phyloP scores from a whole-genome alignment of 2,329 filamentous ascomycete species.

The Sporothrix euskadiensis region DNA sequence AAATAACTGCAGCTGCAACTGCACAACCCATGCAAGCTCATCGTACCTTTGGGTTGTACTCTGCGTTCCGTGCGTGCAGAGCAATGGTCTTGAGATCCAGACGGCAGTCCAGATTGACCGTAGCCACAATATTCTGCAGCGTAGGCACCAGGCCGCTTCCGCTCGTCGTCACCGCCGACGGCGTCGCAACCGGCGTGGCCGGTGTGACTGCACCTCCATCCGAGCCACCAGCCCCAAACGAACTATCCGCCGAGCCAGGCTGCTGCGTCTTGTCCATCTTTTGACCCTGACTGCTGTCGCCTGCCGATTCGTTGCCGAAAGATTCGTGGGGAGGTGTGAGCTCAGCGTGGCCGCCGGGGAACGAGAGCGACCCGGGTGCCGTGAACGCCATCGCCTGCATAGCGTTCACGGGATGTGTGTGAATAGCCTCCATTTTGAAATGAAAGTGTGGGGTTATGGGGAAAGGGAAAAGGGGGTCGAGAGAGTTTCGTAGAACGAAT shows the following conservation, averaged over 20 bases:
- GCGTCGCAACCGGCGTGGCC: constrained; percentile 87
- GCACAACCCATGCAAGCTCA: not conserved
- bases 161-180: constrained; percentile 75
- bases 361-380: constrained; percentile 86
- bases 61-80: constrained; percentile 94
- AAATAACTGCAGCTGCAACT: constrained; percentile 26
- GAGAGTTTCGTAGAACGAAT: not conserved
- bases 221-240: not conserved
- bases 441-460: not conserved
- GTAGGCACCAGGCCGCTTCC: constrained; percentile 90
- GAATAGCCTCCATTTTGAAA: constrained; percentile 76
- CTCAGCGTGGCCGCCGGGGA: constrained; percentile 80
- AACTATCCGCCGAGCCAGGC: not conserved
- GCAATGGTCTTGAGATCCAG: constrained; percentile 98
- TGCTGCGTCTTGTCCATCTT: not conserved
- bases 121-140: constrained; percentile 89
- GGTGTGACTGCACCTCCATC: constrained; percentile 65
- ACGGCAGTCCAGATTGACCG: constrained; percentile 96
- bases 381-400: constrained; percentile 95
- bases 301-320: not conserved
- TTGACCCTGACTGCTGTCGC: not conserved
- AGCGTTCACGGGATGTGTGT: constrained; percentile 87
- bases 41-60: constrained; percentile 96
- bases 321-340: constrained; percentile 72
- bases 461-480: constrained; percentile 25